Conservation (phyloP, 768 basidiomycete species). For the Mycena chlorophos region DNA sequence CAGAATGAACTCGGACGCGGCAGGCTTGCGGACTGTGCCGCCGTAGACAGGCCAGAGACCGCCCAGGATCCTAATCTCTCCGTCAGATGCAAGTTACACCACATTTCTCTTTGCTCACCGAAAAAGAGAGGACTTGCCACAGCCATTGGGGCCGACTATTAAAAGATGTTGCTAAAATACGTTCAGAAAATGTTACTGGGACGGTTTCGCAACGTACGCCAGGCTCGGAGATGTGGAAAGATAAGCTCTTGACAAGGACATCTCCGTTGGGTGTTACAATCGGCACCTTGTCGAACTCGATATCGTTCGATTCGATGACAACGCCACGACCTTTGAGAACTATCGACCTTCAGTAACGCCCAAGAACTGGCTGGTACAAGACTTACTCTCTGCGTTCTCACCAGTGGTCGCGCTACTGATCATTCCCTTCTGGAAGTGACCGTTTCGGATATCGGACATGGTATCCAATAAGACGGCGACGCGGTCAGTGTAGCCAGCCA, state of each 20-base stretch:
- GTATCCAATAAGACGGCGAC: conserved; percentile 88
- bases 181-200: not conserved
- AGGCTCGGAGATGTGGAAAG: conserved; percentile 79
- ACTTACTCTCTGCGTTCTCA: conserved; percentile 76
- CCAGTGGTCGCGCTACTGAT: conserved; percentile 72
- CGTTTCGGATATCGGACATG: conserved; percentile 81
- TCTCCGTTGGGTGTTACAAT: conserved; percentile 97
- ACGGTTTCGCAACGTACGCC: conserved; percentile 53
- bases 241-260: conserved; percentile 78
- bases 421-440: conserved; percentile 86
- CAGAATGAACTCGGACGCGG: conserved; percentile 84
- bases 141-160: conserved; percentile 93
- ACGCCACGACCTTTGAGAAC: conserved; percentile 79
- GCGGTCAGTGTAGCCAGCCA: conserved; percentile 93
- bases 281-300: conserved; percentile 89
- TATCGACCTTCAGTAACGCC: conserved; percentile 30
- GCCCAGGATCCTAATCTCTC: conserved; percentile 55
- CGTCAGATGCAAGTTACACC: not conserved
- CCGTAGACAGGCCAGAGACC: conserved; percentile 75
- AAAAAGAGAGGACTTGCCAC: conserved; percentile 90
- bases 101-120: conserved; percentile 41
- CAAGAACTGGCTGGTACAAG: not conserved
- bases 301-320: conserved; percentile 83
- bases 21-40: conserved; percentile 87
- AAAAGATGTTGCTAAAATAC: conserved; percentile 80